phyloP scores from a whole-genome alignment of 75 land plant species.

The Sequoiadendron giganteum region DNA sequence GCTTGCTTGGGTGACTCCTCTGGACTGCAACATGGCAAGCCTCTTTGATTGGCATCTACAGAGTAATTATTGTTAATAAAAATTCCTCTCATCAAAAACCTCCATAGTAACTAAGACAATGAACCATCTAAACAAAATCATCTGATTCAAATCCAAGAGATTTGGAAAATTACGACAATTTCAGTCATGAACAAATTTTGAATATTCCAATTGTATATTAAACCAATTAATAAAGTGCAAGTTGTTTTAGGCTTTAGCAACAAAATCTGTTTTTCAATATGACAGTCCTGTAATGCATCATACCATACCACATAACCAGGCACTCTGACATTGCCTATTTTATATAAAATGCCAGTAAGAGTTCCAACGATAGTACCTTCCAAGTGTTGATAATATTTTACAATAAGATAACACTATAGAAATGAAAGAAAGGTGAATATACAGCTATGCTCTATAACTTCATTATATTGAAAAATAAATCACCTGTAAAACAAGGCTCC shows the following conservation, averaged over 20 bases:
- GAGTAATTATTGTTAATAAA: not conserved
- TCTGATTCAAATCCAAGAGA: not conserved
- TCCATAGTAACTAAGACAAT: not conserved
- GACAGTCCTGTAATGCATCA: not conserved
- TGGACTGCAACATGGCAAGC: constrained; percentile 99
- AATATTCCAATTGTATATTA: not conserved
- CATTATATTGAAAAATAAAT: not conserved
- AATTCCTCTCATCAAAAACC: not conserved
- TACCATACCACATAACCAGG: not conserved
- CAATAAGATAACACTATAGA: not conserved
- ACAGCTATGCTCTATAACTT: not conserved
- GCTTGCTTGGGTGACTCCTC: constrained; percentile 71
- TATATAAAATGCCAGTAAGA: not conserved
- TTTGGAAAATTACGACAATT: not conserved
- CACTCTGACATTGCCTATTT: not conserved
- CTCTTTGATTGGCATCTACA: constrained; percentile 94
- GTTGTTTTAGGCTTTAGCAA: not conserved
- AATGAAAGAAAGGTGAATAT: not conserved
- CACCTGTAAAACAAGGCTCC: constrained; percentile 97
- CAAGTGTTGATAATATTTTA: not conserved
- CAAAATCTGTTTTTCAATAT: not conserved
- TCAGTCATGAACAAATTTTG: not conserved
- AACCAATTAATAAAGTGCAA: not conserved
- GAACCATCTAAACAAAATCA: not conserved
- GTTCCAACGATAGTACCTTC: not conserved